Base-by-base conservation (phyloP, 306 rosid species). In the Delonix regia region DNA sequence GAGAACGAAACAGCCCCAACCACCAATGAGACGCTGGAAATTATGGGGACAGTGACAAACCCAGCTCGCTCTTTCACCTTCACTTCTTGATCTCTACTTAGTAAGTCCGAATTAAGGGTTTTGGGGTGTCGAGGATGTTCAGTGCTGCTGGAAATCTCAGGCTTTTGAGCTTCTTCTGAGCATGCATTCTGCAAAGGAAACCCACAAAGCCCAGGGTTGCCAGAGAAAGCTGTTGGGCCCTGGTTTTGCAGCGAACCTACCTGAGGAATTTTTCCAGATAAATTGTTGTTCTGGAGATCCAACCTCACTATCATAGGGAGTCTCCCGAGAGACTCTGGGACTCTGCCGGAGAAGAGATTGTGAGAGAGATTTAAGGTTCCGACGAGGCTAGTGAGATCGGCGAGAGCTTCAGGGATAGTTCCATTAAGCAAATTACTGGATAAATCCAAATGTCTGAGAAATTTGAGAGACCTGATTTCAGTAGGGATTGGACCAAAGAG, bases 211-310 rank as follows among this genome's bases (percentile, higher is more conserved):
- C 86, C 72, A 0, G 94, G 96, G 69, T 93, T 93, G 0, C 86
- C 92, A 14, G 88, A 63, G 83, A 93, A 93, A 0, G 97, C 91
- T 0, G 97, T 93, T 0, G 97, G 96, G 3, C 97, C 97, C 33
- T 93, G 96, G 75, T 89, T 90, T 28, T 86, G 81, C 2, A 90
- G 74, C 8, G 96, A 85, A 0, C 96, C 96, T 21, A 90, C 91
- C 80, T 87, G 96, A 33, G 97, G 96, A 30, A 93, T 85, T 61
- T 90, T 76, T 0, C 97, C 96, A 65, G 88, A 83, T 75, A 93
- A 89, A 9, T 90, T 86, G 44, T 93, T 93, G 55, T 79, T 81
- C 10, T 78, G 84, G 63, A 90, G 89, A 79, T 93, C 97, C 57
- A 93, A 79, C 76, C 90, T 93, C 15, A 93, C 83, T 9, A 80